Base-by-base conservation (phyloP, 306 rosid species). In the Vicia sativa region DNA sequence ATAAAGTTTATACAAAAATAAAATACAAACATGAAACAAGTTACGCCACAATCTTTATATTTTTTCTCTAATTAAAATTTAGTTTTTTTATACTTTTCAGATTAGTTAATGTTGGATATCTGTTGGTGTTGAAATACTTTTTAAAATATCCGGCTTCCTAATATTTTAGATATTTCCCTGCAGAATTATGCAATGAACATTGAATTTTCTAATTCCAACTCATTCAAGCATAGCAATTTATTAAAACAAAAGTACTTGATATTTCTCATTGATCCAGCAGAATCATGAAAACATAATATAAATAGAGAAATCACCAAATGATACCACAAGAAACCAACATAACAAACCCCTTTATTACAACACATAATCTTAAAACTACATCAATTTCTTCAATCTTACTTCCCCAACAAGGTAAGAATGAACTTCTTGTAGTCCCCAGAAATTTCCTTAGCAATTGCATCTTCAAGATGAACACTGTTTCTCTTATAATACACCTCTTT, bases 361-460 rank as follows among this genome's bases (percentile, higher is more conserved):
- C 23, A 60, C 9, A 61, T 60, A 45, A n/a, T 11, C 57, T 75
- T 50, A 34, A 16, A 34, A 16, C 45, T 25, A 39, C 13, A n/a
- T 1, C 49, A 68, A 50, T 35, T 9, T 43, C 18, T 49, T 60
- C 18, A 77, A 63, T 70, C 82, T 57, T 84, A 12, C 65, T 87
- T 82, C 25, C 97, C 97, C 61, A 91, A 37, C 55, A 91, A 72
- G 56, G 91, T 64, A 62, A 91, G 96, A 56, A 91, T 78, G 78
- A 91, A 87, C 34, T 71, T 69, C 77, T 85, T 73, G 74, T 91
- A 91, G 44, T 88, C 95, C 46, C 97, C 96, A 4, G 89, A 71
- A 59, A 78, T 77, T 23, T 86, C 95, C 70, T 83, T 83, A 9
- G 88, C 79, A 62, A 87, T 79, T 26, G 85, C 93, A 43, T 91